Evolutionary conservation across 2,329 filamentous ascomycete genomes (phyloP), one percentile per base, ranked within the genome.

Genomic region (Lecanicillium sp.): DNA sequence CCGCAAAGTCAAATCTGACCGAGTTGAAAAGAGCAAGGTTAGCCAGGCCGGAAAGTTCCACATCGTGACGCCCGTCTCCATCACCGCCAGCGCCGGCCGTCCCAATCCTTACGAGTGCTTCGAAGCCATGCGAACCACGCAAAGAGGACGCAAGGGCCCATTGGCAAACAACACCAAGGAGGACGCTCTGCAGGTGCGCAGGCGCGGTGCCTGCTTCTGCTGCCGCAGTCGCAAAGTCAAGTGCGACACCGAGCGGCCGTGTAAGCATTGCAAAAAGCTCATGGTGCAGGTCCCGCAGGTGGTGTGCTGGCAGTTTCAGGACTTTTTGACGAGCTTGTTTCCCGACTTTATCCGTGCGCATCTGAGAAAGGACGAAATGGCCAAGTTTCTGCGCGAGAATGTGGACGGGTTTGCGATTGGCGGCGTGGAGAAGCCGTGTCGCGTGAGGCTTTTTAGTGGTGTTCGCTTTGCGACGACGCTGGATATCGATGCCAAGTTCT

Each of bases 201-300:
- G 72, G 22, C 54, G 64, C 4, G 73, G 74, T 5, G 74, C 74
- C 9, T 78, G 74, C 51, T 77, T 77, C 58, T 74, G 71, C 57
- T 78, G 74, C 49, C 72, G 74, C 49, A 70, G 68, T 41, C 70
- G 74, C 46, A 78, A 78, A 53, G 74, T 78, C 39, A 72, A 69
- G 52, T 77, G 74, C 45, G 71, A 75, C 51, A 66, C 67, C 45
- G 64, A 72, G 48, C 60, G 73, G 33, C 72, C 74, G 0, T 78
- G 74, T 56, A 67, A 66, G 53, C 75, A 69, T 57, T 78, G 74
- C 61, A 65, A 62, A 47, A 72, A 73, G 54, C 62, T 77, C 38
- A 62, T 65, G 38, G 52, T 61, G 2, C 57, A 65, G 36, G 61
- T 75, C 12, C 72, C 73, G 2, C 69, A 74, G 48, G 65, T 72